These are phyloP conservation scores for Elaeis oleifera DNA, from an alignment of 202 grass and related monocot species.

Conservation along the genomic window DNA sequence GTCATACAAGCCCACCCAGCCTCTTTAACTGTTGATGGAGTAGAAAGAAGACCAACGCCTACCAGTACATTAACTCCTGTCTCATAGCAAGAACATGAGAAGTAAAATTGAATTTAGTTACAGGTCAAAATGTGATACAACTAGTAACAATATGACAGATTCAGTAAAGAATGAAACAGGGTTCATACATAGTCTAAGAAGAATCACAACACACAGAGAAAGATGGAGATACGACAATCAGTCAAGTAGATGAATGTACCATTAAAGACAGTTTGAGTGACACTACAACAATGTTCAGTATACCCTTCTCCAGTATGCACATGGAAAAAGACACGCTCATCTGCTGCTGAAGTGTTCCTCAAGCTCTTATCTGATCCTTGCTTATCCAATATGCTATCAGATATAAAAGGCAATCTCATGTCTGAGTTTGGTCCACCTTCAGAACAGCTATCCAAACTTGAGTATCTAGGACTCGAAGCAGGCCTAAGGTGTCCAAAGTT, in stretches of 20 bases:
- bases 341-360: constrained; percentile 32
- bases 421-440: constrained; percentile 53
- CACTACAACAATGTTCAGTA: constrained; percentile 59
- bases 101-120: not conserved
- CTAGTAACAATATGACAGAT: too few species aligned
- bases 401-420: constrained; percentile 52
- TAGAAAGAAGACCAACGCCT: constrained; percentile 84
- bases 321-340: constrained; percentile 48
- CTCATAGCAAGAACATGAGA: constrained; percentile 9
- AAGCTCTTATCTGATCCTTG: constrained; percentile 41
- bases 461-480: constrained; percentile 46
- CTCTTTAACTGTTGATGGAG: constrained; percentile 73
- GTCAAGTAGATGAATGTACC: constrained; percentile 31
- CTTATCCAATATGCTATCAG: constrained; percentile 34
- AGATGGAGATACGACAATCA: too few species aligned
- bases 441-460: constrained; percentile 26
- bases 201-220: not conserved
- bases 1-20: constrained; percentile 71
- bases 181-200: not conserved
- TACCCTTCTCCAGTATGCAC: constrained; percentile 45
- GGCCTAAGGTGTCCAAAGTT: constrained; percentile 68
- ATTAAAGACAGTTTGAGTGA: constrained; percentile 93
- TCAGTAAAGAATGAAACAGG: too few species aligned
- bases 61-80: constrained; percentile 82
- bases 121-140: not conserved